Percentiles rank a stretch among this genome's conserved stretches.
These are phyloP conservation scores for Endocladia muricata DNA, from an alignment of 31 red algal species.

Conservation along the genomic window DNA sequence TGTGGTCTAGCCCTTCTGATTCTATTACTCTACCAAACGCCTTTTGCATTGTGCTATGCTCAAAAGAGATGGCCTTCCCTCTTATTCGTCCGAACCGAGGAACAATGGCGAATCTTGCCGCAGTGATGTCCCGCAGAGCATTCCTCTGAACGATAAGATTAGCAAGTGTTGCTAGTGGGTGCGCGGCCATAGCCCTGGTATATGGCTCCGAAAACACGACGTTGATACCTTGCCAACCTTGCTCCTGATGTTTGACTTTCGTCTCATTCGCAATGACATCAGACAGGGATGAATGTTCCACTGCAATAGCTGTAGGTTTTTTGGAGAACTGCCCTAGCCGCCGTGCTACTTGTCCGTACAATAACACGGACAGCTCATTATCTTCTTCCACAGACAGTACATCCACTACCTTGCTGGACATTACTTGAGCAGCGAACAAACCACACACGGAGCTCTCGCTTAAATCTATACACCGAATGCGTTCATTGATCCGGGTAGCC, in stretches of 20 bases:
- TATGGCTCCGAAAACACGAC: constrained; percentile 46
- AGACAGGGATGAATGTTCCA: constrained; percentile 5
- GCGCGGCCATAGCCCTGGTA: constrained; percentile 40
- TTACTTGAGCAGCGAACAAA: constrained; percentile 7
- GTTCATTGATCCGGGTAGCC: background rate
- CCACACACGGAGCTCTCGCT: constrained; percentile 41
- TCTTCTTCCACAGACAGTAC: constrained; percentile 57
- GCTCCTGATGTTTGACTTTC: background rate
- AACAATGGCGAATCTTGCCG: constrained; percentile 14
- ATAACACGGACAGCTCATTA: constrained; percentile 45
- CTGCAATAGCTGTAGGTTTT: background rate
- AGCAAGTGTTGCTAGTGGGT: constrained; percentile 44
- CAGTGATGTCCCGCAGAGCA: constrained; percentile 8
- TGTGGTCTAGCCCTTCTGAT: constrained; percentile 33
- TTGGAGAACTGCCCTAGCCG: background rate
- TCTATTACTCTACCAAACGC: constrained; percentile 41
- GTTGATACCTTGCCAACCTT: constrained; percentile 17
- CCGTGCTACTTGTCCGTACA: constrained; percentile 43
- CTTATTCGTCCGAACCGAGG: constrained; percentile 23
- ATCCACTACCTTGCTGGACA: background rate
- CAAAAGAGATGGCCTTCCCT: constrained; percentile 22
- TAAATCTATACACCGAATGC: constrained; percentile 39
- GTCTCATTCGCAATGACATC: constrained; percentile 11
- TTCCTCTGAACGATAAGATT: constrained; percentile 54
- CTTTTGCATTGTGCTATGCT: constrained; percentile 36